Evolutionary conservation across 2,329 filamentous ascomycete genomes (phyloP).

Genomic region (Colletotrichum cereale): DNA sequence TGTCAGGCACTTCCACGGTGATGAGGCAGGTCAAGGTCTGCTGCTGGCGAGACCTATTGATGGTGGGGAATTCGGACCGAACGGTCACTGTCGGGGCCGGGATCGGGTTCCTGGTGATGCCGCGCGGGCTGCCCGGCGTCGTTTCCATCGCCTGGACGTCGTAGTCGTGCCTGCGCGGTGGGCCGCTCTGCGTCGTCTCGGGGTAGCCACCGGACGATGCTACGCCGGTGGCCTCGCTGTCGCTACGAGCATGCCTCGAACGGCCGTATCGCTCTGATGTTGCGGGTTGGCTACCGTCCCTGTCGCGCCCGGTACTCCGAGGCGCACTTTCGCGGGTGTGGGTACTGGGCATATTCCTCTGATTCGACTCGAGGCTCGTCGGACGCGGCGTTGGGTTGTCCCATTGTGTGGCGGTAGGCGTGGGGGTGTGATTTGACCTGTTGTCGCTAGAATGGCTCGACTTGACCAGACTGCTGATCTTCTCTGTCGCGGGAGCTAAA

Average conservation of each 20-base stretch:
- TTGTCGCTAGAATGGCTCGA: constrained; percentile 79
- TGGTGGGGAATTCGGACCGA: constrained; percentile 95
- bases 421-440: constrained; percentile 64
- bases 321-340: constrained; percentile 54
- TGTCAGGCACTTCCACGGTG: constrained; percentile 93
- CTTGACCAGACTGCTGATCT: constrained; percentile 92
- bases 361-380: constrained; percentile 60
- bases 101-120: constrained; percentile 84
- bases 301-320: constrained; percentile 53
- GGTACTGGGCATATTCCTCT: constrained; percentile 50
- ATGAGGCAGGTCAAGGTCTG: constrained; percentile 95
- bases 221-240: constrained; percentile 81
- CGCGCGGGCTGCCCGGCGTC: constrained; percentile 79
- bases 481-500: constrained; percentile 71
- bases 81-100: constrained; percentile 93
- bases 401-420: constrained; percentile 76
- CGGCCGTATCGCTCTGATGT: constrained; percentile 59
- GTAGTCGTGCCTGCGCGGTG: constrained; percentile 87
- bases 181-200: constrained; percentile 78
- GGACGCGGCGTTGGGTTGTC: constrained; percentile 71
- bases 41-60: constrained; percentile 91
- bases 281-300: constrained; percentile 63
- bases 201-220: constrained; percentile 85
- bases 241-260: constrained; percentile 76
- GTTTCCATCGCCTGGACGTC: constrained; percentile 97